Percentiles rank a stretch among this genome's conserved stretches.
phyloP scores from a whole-genome alignment of 305 asterid genomes.

The Solanum hybrid region DNA sequence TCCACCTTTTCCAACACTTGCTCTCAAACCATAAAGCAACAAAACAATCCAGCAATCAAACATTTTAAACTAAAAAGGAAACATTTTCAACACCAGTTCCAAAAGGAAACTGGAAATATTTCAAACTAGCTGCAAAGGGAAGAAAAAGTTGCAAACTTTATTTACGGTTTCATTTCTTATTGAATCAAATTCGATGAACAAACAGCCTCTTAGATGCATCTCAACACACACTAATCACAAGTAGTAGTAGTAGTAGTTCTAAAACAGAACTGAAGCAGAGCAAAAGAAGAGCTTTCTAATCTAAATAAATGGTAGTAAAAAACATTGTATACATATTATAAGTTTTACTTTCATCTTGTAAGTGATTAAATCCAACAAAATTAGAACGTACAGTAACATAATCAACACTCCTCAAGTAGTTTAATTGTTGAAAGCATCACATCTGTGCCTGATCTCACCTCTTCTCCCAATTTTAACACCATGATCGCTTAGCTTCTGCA shows the following conservation, averaged over 20 bases:
- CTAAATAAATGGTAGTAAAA: not conserved
- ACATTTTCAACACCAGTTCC: not conserved
- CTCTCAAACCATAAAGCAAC: not conserved
- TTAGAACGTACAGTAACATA: not conserved
- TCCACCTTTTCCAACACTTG: not conserved
- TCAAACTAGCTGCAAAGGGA: not conserved
- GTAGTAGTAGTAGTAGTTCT: not conserved
- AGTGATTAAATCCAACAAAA: not conserved
- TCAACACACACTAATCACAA: not conserved
- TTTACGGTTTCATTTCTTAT: not conserved
- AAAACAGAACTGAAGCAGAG: not conserved
- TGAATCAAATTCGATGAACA: not conserved
- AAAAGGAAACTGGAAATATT: not conserved
- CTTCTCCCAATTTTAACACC: conserved; percentile 48
- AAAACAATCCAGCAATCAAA: not conserved
- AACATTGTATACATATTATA: not conserved
- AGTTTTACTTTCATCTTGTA: not conserved
- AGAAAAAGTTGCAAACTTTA: not conserved
- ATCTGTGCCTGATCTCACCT: conserved; percentile 81
- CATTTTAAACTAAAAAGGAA: not conserved
- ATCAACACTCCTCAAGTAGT: not conserved
- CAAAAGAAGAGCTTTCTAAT: not conserved
- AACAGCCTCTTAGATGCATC: not conserved
- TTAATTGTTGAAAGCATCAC: conserved; percentile 62
- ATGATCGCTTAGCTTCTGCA: conserved; percentile 57